Evolutionary conservation across 164 flowering plant genomes (phyloP).

Genomic region (Dillenia suffruticosa): DNA sequence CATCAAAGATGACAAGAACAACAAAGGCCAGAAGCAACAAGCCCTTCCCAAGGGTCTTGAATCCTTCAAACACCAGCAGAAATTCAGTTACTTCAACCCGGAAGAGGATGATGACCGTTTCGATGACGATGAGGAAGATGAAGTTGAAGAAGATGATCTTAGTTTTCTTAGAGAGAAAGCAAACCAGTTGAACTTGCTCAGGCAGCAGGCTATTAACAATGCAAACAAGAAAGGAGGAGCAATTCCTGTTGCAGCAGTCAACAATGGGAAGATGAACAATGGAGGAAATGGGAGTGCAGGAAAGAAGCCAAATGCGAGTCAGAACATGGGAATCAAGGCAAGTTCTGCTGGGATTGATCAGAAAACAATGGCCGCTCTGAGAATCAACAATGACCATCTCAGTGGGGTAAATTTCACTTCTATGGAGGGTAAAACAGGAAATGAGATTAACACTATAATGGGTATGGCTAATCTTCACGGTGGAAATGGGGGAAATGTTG

Average conservation of each 20-base stretch:
- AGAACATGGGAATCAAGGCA: slow-evolving; percentile 24
- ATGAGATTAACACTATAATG: slow-evolving; percentile 40
- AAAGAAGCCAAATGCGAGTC: slow-evolving; percentile 31
- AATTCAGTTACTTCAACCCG: slow-evolving; percentile 24
- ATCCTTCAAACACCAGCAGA: slow-evolving; percentile 44
- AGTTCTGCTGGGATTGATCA: slow-evolving; percentile 29
- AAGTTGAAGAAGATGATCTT: slow-evolving; percentile 38
- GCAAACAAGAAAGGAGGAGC: slow-evolving; percentile 19
- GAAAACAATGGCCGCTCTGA: slow-evolving; percentile 18
- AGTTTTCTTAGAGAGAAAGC: slow-evolving; percentile 25
- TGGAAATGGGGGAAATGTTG: slow-evolving; percentile 21
- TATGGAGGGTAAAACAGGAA: slow-evolving; percentile 12
- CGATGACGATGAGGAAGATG: slow-evolving; percentile 35
- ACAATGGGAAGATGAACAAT: slow-evolving; percentile 20
- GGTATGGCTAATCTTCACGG: slow-evolving; percentile 41
- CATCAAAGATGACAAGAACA: slow-evolving; percentile 35
- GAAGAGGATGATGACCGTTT: slow-evolving; percentile 36
- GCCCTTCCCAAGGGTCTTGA: slow-evolving; percentile 32
- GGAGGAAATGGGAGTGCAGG: slow-evolving; percentile 15
- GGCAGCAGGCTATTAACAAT: slow-evolving; percentile 33
- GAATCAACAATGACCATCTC: slow-evolving; percentile 19
- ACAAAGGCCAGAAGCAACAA: slow-evolving; percentile 44
- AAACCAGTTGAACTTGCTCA: slow-evolving; percentile 26
- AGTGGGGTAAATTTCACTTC: slow-evolving; percentile 9
- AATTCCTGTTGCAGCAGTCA: slow-evolving; percentile 8